Conservation (phyloP, 352 stramenopile genomes). For the Phytopythium cucurbitacearum region DNA sequence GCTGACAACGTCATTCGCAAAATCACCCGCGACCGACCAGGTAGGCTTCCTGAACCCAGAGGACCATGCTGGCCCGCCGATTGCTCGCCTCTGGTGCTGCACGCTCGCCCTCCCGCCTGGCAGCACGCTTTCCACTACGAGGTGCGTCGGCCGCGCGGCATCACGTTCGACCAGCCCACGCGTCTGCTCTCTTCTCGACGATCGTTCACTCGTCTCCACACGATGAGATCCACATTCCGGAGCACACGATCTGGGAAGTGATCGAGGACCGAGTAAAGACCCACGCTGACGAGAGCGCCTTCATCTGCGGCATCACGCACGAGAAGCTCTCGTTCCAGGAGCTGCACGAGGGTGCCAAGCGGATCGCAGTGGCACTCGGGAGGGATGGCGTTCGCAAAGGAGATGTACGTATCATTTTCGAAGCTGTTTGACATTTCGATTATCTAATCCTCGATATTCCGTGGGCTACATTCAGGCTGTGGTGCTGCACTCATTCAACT, state of each 20-base stretch:
- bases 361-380: conserved; percentile 29
- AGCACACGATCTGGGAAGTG: conserved; percentile 41
- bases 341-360: conserved; percentile 21
- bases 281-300: conserved; percentile 26
- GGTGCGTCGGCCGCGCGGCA: too few species aligned
- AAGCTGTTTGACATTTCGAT: neutral
- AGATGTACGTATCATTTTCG: conserved; percentile 16
- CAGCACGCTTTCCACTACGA: too few species aligned
- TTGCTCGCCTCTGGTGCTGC: too few species aligned
- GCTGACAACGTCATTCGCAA: too few species aligned
- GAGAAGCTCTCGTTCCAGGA: conserved; percentile 34
- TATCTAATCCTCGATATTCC: neutral
- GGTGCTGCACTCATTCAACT: conserved; percentile 54
- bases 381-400: conserved; percentile 36
- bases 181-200: conserved; percentile 7
- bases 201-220: conserved; percentile 48
- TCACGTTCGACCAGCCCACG: too few species aligned
- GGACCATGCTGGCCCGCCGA: too few species aligned
- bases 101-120: too few species aligned
- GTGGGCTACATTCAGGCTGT: conserved; percentile 15
- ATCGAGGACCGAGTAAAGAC: conserved; percentile 26
- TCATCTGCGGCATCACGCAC: conserved; percentile 43
- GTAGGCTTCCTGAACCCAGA: too few species aligned
- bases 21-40: too few species aligned
- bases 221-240: conserved; percentile 21